phyloP scores from a whole-genome alignment of 108 stramenopile genomes.

The Craspedostauros australis region DNA sequence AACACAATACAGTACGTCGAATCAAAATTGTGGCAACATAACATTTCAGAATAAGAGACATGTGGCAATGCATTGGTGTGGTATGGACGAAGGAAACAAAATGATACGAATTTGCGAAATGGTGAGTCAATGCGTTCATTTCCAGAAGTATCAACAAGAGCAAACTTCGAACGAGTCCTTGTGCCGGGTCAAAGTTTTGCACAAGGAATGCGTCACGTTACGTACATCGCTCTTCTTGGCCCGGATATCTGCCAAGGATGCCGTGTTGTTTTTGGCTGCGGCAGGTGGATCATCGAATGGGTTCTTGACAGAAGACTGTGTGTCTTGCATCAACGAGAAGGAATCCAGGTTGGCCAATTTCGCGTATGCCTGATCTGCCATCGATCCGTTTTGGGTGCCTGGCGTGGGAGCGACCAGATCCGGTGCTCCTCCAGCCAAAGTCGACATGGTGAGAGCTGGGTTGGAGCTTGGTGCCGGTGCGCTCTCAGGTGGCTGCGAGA shows the following conservation, averaged over 20 bases:
- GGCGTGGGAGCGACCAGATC: too few species aligned
- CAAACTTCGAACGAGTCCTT: too few species aligned
- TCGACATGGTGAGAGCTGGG: too few species aligned
- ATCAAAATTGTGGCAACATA: too few species aligned
- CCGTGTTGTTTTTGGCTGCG: constrained; percentile 29
- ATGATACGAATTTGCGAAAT: too few species aligned
- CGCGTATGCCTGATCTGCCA: constrained; percentile 57
- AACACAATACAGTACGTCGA: too few species aligned
- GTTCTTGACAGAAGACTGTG: constrained; percentile 29
- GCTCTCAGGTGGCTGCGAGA: too few species aligned
- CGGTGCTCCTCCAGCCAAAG: too few species aligned
- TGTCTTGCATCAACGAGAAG: constrained; percentile 44
- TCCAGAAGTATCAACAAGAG: too few species aligned
- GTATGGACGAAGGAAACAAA: constrained; percentile 25
- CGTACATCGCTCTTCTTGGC: constrained; percentile 37
- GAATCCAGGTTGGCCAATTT: constrained; percentile 56
- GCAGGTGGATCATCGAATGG: constrained; percentile 42
- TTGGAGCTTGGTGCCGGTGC: constrained; percentile 16
- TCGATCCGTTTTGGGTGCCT: too few species aligned
- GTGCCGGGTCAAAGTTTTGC: constrained; percentile 2
- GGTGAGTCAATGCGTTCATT: too few species aligned
- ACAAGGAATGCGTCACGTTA: constrained; percentile 39
- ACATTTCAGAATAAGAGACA: too few species aligned
- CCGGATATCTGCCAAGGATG: constrained; percentile 73
- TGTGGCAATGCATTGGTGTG: constrained; percentile 27